Evolutionary conservation across 345 rosid species (phyloP), one percentile per base, ranked within the genome.

Genomic region (Bretschneidera sinensis): DNA sequence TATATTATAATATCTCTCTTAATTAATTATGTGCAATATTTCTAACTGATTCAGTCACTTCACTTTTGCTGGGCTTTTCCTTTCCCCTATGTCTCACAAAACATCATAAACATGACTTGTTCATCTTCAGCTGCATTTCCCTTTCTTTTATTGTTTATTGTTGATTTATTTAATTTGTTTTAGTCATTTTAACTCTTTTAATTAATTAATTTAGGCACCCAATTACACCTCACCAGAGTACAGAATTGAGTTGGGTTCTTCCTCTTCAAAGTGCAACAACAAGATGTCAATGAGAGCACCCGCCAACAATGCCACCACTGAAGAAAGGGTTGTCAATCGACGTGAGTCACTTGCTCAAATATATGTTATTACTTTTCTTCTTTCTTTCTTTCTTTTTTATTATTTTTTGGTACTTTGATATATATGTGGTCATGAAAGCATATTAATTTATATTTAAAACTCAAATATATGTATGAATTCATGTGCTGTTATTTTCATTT

Each of bases 301-400:
- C 4, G 25, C 69, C 24, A 34, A 35, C 25, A 68, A 70, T 28
- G 62, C 53, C 39, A 24, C 57, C 39, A 21, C 78, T 35, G 81
- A 78, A 47, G 84, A 81, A 65, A 79, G 91, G 73, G 66, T 70
- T 14, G 83, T 77, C n/a, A 87, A 85, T 67, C 89, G 88, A 61
- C 97, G 98, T 92, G 57, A 80, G 88, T n/a, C 72, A 53, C 15
- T 23, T 51, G 11, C 21, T 4, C 48, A 43, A 24, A 16, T 34
- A 47, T 6, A 51, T 17, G 6, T 6, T 14, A 7, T 22, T 48
- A 51, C 9, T 22, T 24, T 47, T 47, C 18, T 23, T 2, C 7
- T 15, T 17, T 9, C 0, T 11, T 33, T 6, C 11, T 18, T 51
- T 21, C 16, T 47, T 21, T 14, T 33, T 51, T 24, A n/a, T n/a